Conservation (phyloP, 2,329 filamentous ascomycete genomes). For the Chalaropsis ovoidea region DNA sequence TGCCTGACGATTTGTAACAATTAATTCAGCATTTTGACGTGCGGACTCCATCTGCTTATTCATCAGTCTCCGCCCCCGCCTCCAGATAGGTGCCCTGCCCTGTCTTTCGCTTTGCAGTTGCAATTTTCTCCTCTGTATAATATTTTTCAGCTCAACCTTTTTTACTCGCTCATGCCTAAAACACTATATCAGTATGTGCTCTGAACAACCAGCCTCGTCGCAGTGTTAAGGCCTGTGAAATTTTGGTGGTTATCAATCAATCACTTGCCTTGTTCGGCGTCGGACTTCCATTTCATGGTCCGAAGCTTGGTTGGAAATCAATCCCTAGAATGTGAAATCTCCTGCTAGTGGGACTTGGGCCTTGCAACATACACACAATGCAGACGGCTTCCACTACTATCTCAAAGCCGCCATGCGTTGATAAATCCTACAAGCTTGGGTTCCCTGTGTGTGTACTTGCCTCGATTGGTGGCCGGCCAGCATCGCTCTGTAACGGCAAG, state of each 20-base stretch:
- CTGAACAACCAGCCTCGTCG: too few relatives aligned
- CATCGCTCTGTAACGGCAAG: constrained; percentile 12
- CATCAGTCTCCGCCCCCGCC: neutral
- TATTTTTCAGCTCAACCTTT: too few relatives aligned
- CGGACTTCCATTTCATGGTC: constrained; percentile 21
- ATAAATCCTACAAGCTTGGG: neutral
- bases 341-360: neutral
- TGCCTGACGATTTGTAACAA: constrained; percentile 1
- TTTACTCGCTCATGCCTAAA: too few relatives aligned
- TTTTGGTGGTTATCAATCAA: neutral
- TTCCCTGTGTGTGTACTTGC: neutral
- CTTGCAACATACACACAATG: neutral
- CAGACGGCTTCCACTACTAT: neutral
- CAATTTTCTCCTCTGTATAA: too few relatives aligned
- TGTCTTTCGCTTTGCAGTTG: neutral
- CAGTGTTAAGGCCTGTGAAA: neutral
- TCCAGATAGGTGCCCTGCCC: neutral
- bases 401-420: neutral
- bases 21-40: neutral
- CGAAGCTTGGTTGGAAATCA: constrained; percentile 12
- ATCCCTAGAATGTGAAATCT: neutral
- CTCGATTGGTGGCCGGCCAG: neutral
- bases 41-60: neutral
- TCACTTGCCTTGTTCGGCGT: neutral
- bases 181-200: too few relatives aligned